These are phyloP conservation scores for Cercospora sojina DNA, from an alignment of 2,329 filamentous ascomycete species.

Conservation along the genomic window DNA sequence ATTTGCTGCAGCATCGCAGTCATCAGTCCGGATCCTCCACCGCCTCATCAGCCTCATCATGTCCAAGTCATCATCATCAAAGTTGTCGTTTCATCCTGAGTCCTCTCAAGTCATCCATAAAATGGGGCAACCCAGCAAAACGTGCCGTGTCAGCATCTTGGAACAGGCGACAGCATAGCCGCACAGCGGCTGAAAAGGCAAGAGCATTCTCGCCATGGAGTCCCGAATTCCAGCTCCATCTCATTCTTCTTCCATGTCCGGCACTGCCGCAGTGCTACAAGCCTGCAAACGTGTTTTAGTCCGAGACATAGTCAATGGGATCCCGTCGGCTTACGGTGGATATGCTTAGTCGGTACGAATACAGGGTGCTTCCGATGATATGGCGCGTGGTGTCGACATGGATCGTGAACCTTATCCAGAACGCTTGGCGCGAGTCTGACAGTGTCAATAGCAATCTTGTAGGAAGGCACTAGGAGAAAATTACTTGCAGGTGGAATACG, in stretches of 20 bases:
- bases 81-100: background rate
- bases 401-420: background rate
- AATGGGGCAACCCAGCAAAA: background rate
- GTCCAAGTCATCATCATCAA: background rate
- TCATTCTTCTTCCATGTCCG: background rate
- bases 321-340: background rate
- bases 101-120: background rate
- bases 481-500: background rate
- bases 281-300: background rate
- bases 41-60: background rate
- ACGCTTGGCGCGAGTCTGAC: background rate
- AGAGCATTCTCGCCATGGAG: background rate
- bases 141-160: background rate
- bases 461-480: background rate
- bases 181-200: background rate
- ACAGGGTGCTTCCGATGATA: background rate
- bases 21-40: background rate
- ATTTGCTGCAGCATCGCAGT: background rate
- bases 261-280: background rate
- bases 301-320: background rate
- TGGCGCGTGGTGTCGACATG: background rate
- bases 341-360: background rate
- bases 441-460: background rate
- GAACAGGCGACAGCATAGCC: background rate
- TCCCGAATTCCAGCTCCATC: background rate